Evolutionary conservation across 352 stramenopile genomes (phyloP).

Genomic region (Globisporangium recalcitrans): DNA sequence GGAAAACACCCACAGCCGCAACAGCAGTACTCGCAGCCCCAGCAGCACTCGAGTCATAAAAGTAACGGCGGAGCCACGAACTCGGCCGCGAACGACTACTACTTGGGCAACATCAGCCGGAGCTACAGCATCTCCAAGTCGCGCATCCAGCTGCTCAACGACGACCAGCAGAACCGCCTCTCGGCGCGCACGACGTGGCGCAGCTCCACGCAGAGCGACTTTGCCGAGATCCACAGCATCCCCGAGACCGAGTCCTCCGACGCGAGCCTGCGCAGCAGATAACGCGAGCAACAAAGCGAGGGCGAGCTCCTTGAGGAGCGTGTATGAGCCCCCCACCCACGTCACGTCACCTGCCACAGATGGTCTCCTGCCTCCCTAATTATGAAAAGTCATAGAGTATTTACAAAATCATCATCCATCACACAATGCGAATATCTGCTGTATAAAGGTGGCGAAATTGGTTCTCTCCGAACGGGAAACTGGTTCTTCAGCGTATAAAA

Average conservation of each 20-base stretch:
- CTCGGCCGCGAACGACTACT: conserved; percentile 17
- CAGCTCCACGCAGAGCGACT: conserved; percentile 18
- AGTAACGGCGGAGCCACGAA: background rate
- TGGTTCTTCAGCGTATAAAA: too few relatives aligned
- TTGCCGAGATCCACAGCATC: conserved; percentile 18
- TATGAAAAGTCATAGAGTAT: conserved; percentile 1
- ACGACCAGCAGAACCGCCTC: conserved; percentile 18
- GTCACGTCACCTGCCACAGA: background rate
- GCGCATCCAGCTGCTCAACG: conserved; percentile 20
- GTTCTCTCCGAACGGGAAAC: background rate
- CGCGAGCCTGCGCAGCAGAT: conserved; percentile 6
- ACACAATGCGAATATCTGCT: background rate
- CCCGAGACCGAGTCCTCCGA: conserved; percentile 14
- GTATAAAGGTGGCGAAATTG: background rate
- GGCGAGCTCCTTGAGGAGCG: background rate
- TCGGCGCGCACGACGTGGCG: conserved; percentile 20
- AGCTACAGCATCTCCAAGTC: conserved; percentile 21
- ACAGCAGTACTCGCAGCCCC: background rate
- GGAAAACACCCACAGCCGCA: conserved; percentile 1
- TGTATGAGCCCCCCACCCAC: background rate
- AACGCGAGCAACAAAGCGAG: background rate
- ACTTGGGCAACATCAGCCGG: conserved; percentile 15
- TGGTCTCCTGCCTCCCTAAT: too few relatives aligned
- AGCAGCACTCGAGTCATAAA: background rate
- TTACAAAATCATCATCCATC: background rate